A percentile compares a stretch with the other conserved stretches of the same genome.
Conservation (phyloP, 225 moss, liverwort and hornwort species). For the Neckera pumila region DNA sequence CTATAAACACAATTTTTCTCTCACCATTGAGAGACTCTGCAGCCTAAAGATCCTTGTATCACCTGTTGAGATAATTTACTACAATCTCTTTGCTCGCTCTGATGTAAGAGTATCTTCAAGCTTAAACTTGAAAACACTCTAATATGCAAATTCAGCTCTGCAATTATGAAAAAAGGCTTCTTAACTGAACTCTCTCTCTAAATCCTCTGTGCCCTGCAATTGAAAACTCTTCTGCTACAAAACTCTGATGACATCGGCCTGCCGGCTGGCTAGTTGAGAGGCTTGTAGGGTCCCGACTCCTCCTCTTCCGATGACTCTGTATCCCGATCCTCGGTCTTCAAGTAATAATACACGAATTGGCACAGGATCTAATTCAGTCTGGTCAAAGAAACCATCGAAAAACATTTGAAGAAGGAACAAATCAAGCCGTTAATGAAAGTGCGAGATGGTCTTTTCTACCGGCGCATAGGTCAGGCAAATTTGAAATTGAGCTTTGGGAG, state of each 20-base stretch:
- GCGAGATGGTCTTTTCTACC: neutral
- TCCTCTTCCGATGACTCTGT: neutral
- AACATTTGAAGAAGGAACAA: neutral
- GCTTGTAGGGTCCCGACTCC: conserved; percentile 20
- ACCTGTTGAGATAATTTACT: neutral
- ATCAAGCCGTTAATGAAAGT: no score
- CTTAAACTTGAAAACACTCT: neutral
- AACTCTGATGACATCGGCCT: neutral
- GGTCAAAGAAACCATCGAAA: neutral
- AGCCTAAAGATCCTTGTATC: neutral
- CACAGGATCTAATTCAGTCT: conserved; percentile 38
- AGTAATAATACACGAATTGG: conserved; percentile 69
- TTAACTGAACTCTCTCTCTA: neutral
- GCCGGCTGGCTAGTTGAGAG: neutral
- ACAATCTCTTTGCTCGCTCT: neutral
- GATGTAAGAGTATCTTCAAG: neutral
- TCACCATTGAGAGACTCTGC: neutral
- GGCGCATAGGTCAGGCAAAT: no score
- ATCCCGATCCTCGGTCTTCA: neutral
- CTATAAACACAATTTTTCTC: neutral
- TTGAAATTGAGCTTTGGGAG: neutral
- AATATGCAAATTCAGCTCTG: neutral
- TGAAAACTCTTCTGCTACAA: neutral
- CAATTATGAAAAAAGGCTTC: neutral
- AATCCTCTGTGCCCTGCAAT: neutral